Conservation (phyloP, 805 yeast genomes). For the Kazachstania africana region DNA sequence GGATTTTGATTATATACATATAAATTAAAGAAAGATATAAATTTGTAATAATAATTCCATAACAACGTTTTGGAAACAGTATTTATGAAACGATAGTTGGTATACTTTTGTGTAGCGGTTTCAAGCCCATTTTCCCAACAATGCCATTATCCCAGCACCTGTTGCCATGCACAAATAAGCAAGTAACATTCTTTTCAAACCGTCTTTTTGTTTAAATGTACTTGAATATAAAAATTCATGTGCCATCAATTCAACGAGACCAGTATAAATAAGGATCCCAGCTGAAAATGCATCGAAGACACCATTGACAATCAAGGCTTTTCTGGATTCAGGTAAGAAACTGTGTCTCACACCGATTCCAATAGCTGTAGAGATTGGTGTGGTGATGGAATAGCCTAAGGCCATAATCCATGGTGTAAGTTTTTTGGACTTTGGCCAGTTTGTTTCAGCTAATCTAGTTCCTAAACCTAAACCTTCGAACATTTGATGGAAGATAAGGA, state of each 20-base stretch:
- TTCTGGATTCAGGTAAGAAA: slow-evolving; percentile 43
- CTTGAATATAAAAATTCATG: slow-evolving; percentile 55
- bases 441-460: slow-evolving; percentile 48
- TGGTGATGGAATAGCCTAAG: slow-evolving; percentile 42
- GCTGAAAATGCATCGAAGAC: slow-evolving; percentile 60
- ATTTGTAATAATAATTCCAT: no score
- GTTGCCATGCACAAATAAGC: slow-evolving; percentile 34
- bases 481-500: slow-evolving; percentile 60
- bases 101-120: no score
- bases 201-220: slow-evolving; percentile 50
- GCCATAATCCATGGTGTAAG: slow-evolving; percentile 36
- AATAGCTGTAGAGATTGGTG: slow-evolving; percentile 63
- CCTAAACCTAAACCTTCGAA: slow-evolving; percentile 77
- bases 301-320: slow-evolving; percentile 47
- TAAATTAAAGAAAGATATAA: no score
- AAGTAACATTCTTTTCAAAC: slow-evolving; percentile 37
- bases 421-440: slow-evolving; percentile 36
- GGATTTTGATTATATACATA: no score
- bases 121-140: slow-evolving; percentile 72
- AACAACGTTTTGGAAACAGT: no score
- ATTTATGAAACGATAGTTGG: no score
- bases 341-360: slow-evolving; percentile 58
- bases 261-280: slow-evolving; percentile 61
- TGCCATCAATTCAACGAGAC: slow-evolving; percentile 65
- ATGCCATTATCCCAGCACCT: slow-evolving; percentile 64